Evolutionary conservation across 225 moss, liverwort and hornwort species (phyloP), one percentile per base, ranked within the genome.

Genomic region (Straminergon stramineum): DNA sequence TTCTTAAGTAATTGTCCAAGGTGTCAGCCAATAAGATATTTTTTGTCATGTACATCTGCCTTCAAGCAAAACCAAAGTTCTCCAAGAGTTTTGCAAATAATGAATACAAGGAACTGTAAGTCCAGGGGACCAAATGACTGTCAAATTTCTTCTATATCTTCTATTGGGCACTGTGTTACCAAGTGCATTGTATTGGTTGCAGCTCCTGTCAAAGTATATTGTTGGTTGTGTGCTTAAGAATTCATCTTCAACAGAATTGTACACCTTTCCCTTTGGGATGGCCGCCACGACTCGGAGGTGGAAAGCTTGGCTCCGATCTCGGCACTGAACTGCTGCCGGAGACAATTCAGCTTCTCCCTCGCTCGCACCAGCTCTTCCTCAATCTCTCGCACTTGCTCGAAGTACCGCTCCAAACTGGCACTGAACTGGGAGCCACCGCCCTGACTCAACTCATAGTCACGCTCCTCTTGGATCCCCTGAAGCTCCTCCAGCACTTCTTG

Each of bases 401-500:
- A 92, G 26, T 92, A 85, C 21, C 39, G 85, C 88, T 92, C 90
- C 87, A 92, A 86, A 28, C 81, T 87, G 21, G 87, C 89, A 26
- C 89, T 87, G 30, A 88, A 89, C 68, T 92, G 92, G 14, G 93
- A 90, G 32, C 89, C 89, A 30, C 92, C 92, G 9, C 91, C 91
- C 67, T 93, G 93, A 48, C 88, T 89, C 15, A 83, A 56, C 32
- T 87, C 84, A n/a, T 83, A 89, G 75, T 93, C 93, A 39, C 93
- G 89, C 70, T 90, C 89, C 43, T 93, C 90, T 45, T 93, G 93
- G 34, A 91, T 76, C 51, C 90, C 88, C 89, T 93, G 90, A 27
- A 93, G 93, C 79, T 93, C 93, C 68, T 92, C 90, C 82, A 92
- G 87, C 81, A 92, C 87, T 79, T 93, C 93, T 87, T 90, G 91